A percentile compares a stretch with the other conserved stretches of the same genome.
These are phyloP conservation scores for Acephala macrosclerotiorum DNA, from an alignment of 2,329 filamentous ascomycete genomes.

Conservation along the genomic window DNA sequence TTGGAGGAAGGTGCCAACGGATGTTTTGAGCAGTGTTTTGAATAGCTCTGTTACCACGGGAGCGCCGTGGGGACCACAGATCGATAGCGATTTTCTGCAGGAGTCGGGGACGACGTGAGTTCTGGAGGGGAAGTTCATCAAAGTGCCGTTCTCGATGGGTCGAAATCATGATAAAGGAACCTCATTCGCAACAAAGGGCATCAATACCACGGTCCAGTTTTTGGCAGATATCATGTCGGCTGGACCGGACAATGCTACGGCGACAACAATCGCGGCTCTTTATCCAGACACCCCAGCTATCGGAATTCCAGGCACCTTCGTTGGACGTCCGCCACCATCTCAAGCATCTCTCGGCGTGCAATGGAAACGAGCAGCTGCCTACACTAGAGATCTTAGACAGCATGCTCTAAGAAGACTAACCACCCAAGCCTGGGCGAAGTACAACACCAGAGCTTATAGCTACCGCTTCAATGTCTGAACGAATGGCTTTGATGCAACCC, in stretches of 20 bases:
- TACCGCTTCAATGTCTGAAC: constrained; percentile 68
- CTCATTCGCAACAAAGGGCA: constrained; percentile 58
- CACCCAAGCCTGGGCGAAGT: constrained; percentile 58
- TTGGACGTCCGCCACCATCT: constrained; percentile 22
- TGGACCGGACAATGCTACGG: constrained; percentile 39
- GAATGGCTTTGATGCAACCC: constrained; percentile 50
- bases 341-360: constrained; percentile 48
- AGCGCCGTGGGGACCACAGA: constrained; percentile 49
- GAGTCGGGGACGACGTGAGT: constrained; percentile 61
- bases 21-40: constrained; percentile 51
- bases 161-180: constrained; percentile 72
- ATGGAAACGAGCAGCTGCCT: constrained; percentile 62
- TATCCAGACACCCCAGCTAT: constrained; percentile 59
- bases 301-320: constrained; percentile 52
- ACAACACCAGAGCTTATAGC: constrained; percentile 59
- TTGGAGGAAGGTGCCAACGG: constrained; percentile 48
- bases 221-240: constrained; percentile 11
- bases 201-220: constrained; percentile 63
- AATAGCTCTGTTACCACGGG: constrained; percentile 48
- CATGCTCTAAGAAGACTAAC: constrained; percentile 62
- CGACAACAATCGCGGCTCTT: constrained; percentile 50
- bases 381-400: constrained; percentile 61
- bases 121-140: constrained; percentile 63
- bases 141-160: constrained; percentile 69
- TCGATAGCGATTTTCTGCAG: constrained; percentile 64